Base-by-base conservation (phyloP, 2,329 filamentous ascomycete species). In the Botryotinia convoluta region DNA sequence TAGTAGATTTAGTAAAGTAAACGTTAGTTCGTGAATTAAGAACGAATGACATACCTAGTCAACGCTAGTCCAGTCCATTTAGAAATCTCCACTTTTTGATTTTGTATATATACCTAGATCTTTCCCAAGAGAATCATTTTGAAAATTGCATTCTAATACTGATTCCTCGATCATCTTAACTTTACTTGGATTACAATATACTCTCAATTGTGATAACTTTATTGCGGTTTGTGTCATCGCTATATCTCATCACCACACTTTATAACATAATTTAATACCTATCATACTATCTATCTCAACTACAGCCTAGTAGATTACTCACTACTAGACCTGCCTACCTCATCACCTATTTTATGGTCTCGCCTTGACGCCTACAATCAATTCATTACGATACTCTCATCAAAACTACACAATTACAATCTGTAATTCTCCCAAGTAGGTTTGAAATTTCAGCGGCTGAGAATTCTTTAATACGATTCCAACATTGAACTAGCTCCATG, bases 391-490 rank as follows among this genome's bases (percentile, higher is more conserved):
- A n/a, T 12, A 12, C 12, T 54, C 48, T 16, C n/a, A 16, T 54
- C 12, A 7, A 14, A n/a, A 54, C 26, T 16, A 14, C 12, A n/a
- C 26, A 54, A 54, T 54, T 16, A 16, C 26, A 14, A n/a, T n/a
- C 12, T n/a, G 10, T 14, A 54, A 16, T 14, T 54, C 4, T n/a
- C 45, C 14, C 22, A 51, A 26, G 22, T 14, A 14, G 3, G 4
- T 51, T 51, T 10, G 10, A n/a, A n/a, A 1, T 51, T 51, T 3
- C 22, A 51, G 10, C 14, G 22, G 48, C 10, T 10, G 4, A n/a
- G 5, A 51, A 14, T 51, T n/a, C 26, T 26, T n/a, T 3, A n/a
- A 26, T 3, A 51, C 1, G 4, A 14, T 14, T n/a, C 4, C 0
- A 14, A n/a, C 12, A 51, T 51, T 51, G 22, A 51, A 1, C 48